Evolutionary conservation across 1,139 yeast species (phyloP), one percentile per base, ranked within the genome.

Genomic region (Sugiyamaella grinbergsii): DNA sequence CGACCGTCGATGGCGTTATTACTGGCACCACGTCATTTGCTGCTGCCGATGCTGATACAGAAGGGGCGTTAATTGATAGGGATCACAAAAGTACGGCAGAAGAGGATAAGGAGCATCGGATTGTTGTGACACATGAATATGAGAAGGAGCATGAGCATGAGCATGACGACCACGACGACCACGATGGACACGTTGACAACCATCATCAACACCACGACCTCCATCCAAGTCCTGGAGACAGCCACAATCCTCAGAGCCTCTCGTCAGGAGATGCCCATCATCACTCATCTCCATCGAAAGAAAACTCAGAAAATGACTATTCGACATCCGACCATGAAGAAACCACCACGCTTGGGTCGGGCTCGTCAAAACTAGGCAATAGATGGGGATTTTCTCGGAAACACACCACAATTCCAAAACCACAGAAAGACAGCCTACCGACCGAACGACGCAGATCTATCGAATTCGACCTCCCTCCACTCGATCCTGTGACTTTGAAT

Each of bases 401-500:
- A 4, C 43, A 40, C 22, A 40, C 43, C 3, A 11, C 32, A 15
- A 22, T 28, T 11, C 34, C 34, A 1, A 20, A 18, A 5, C 43
- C 23, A 6, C 23, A 34, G 15, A 40, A 26, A 18, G 34, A 11
- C 4, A 28, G 16, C 10, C 16, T 16, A 4, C 26, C 40, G 5
- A 5, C 43, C 2, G 43, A 40, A 28, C 31, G 24, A 15, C 43
- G 34, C 16, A 34, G 10, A 6, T 26, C 43, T 7, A 19, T 40
- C 19, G 43, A 40, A 16, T 28, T 40, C n/a, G 40, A 33, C 16
- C 55, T 60, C 11, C 71, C 71, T 7, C 80, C 79, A 4, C 62
- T 81, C 44, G 75, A 79, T 1, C 78, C 80, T 0, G 66, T 83
- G 5, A 61, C 61, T 26, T 64, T 83, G 18, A 51, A 54, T 1